phyloP scores from a whole-genome alignment of 1,139 yeast species.

The Torulaspora pretoriensis region DNA sequence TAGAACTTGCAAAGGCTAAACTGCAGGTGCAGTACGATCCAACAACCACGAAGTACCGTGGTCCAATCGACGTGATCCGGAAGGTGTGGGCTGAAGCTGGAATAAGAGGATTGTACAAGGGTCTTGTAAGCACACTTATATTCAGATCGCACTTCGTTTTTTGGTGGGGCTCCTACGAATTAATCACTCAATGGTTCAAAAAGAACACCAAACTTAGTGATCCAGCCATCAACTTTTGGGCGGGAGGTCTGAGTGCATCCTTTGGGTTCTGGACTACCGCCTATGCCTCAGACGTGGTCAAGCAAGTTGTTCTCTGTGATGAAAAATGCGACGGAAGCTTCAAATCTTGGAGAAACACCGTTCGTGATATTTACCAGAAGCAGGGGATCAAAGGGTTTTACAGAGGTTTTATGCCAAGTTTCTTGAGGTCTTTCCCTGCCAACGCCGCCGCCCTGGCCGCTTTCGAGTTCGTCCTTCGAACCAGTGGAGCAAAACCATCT shows the following conservation, averaged over 20 bases:
- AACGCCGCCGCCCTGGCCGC: slow-evolving; percentile 93
- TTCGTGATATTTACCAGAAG: slow-evolving; percentile 55
- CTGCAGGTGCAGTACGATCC: slow-evolving; percentile 88
- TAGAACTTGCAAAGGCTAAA: slow-evolving; percentile 84
- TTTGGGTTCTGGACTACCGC: slow-evolving; percentile 83
- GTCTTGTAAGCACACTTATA: slow-evolving; percentile 78
- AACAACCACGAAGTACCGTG: slow-evolving; percentile 58
- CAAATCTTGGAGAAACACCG: slow-evolving; percentile 71
- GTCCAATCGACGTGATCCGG: slow-evolving; percentile 67
- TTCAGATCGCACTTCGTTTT: slow-evolving; percentile 82
- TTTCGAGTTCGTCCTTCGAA: slow-evolving; percentile 76
- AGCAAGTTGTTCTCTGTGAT: slow-evolving; percentile 83
- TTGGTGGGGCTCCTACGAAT: slow-evolving; percentile 93
- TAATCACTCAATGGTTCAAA: slow-evolving; percentile 66
- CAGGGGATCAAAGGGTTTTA: slow-evolving; percentile 70
- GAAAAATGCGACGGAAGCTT: slow-evolving; percentile 66
- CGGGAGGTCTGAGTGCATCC: slow-evolving; percentile 75
- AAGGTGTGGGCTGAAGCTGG: slow-evolving; percentile 53
- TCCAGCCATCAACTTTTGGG: slow-evolving; percentile 80
- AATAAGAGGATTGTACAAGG: slow-evolving; percentile 69
- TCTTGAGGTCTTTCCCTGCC: slow-evolving; percentile 75
- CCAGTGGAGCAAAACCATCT: slow-evolving; percentile 27
- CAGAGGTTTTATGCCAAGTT: slow-evolving; percentile 75
- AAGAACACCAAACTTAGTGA: slow-evolving; percentile 58
- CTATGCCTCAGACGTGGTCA: slow-evolving; percentile 84